Evolutionary conservation across 2,329 filamentous ascomycete species (phyloP), one percentile per base, ranked within the genome.

Genomic region (Hymenoscyphus infarciens): DNA sequence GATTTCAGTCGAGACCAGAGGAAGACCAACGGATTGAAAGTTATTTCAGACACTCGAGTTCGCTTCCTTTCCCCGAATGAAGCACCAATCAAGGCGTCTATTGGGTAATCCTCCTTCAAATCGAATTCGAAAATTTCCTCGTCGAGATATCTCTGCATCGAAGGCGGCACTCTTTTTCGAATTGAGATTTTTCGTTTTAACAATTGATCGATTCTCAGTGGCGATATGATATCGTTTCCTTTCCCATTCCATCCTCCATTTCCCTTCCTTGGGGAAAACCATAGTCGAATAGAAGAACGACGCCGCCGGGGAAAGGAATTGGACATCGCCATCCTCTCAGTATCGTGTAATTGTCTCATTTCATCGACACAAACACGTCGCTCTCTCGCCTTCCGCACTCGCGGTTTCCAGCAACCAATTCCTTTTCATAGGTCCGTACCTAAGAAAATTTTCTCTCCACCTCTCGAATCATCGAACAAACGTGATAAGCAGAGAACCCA

Each of bases 111-210:
- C 19, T 58, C n/a, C 39, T 29, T 49, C 19, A 16, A 49, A 45
- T 13, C 39, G 52, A 27, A 56, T 3, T 27, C 22, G 22, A 54
- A 27, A 25, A 57, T 38, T 13, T 25, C 35, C 25, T 58, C 55
- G 5, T 54, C 49, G 22, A 29, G 58, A 33, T 54, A 55, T 49
- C 57, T 56, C 13, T 58, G 52, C 54, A 60, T 49, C 10, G 58
- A 55, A 27, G 62, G 54, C 19, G 42, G 13, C 6, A 33, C 19
- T 10, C 42, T 63, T 5, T 54, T 45, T 22, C 62, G 58, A 61
- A 63, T 58, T n/a, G 58, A 53, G 38, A 61, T 33, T 33, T 53
- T 63, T 19, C 39, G 55, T 38, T 63, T 57, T 10, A 63, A 22
- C 3, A 63, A 38, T 54, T 61, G 58, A 19, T 63, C 62, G 27